Conservation (phyloP, 2,329 filamentous ascomycete species). For the Aspergillus quadricinctus region DNA sequence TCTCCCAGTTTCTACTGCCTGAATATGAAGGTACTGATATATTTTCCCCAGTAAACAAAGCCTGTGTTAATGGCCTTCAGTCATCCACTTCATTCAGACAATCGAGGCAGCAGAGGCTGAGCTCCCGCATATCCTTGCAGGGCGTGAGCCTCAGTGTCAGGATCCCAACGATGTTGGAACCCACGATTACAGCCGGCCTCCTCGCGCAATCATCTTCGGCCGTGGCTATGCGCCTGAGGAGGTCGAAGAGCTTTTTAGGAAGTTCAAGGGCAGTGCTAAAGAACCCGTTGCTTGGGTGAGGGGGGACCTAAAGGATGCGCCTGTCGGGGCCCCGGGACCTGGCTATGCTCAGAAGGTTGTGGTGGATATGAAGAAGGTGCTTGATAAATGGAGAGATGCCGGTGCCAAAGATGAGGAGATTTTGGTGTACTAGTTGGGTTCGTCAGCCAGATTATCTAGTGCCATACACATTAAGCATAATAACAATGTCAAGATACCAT, state of each 20-base stretch:
- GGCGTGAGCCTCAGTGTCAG: slow-evolving; percentile 16
- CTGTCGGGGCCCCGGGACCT: slow-evolving; percentile 2
- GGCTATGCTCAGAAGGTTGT: slow-evolving; percentile 6
- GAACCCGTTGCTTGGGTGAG: slow-evolving; percentile 12
- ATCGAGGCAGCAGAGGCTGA: slow-evolving; percentile 15
- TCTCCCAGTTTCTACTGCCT: neutral
- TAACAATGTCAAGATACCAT: too few relatives aligned
- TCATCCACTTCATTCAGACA: slow-evolving; percentile 21
- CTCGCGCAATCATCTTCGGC: slow-evolving; percentile 26
- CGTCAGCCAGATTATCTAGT: neutral
- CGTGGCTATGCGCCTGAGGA: slow-evolving; percentile 16
- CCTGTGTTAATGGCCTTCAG: slow-evolving; percentile 8
- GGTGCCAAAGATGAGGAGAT: slow-evolving; percentile 7
- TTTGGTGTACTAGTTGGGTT: slow-evolving; percentile 11
- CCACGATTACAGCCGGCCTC: slow-evolving; percentile 19
- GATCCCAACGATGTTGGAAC: slow-evolving; percentile 21
- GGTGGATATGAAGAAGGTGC: slow-evolving; percentile 6
- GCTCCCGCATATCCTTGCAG: slow-evolving; percentile 20
- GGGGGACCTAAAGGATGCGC: slow-evolving; percentile 10
- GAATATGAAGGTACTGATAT: slow-evolving; percentile 5
- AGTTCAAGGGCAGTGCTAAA: neutral
- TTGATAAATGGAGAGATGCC: slow-evolving; percentile 5
- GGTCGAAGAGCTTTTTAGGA: slow-evolving; percentile 9
- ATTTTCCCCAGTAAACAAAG: neutral
- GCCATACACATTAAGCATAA: too few relatives aligned